Conservation (phyloP, 441 rosid genomes). For the Pelargonium citronellum region DNA sequence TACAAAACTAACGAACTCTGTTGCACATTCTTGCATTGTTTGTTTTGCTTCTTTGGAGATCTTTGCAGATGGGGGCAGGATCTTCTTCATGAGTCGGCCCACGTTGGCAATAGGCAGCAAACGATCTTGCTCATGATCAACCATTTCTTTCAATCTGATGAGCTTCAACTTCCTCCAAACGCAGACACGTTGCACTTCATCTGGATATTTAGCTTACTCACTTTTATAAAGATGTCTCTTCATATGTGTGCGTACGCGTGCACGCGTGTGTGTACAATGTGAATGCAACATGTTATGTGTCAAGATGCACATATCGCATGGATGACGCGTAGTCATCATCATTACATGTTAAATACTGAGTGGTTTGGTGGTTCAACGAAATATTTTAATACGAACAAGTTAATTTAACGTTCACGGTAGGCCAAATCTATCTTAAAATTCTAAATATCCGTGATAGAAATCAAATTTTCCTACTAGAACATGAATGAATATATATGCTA, state of each 20-base stretch:
- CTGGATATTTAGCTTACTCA: constrained; percentile 14
- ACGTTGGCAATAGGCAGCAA: constrained; percentile 84
- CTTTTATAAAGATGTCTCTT: constrained; percentile 18
- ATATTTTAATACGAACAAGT: background rate
- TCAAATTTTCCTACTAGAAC: too few species aligned
- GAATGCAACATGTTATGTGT: background rate
- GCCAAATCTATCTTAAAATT: too few species aligned
- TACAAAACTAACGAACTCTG: constrained; percentile 87
- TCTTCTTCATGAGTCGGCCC: constrained; percentile 72
- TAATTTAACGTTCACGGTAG: background rate
- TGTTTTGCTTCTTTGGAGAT: constrained; percentile 86
- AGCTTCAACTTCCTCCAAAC: constrained; percentile 13
- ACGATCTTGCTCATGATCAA: constrained; percentile 44
- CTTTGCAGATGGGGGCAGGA: constrained; percentile 70
- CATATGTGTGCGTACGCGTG: constrained; percentile 13
- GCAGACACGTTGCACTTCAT: constrained; percentile 12
- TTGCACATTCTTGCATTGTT: constrained; percentile 84
- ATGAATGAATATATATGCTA: too few species aligned
- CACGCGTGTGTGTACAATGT: background rate
- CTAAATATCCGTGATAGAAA: too few species aligned
- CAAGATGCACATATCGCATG: background rate
- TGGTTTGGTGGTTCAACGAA: background rate
- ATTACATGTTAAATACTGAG: too few species aligned
- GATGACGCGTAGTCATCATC: background rate
- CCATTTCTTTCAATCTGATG: constrained; percentile 28